Evolutionary conservation across 2,329 filamentous ascomycete genomes (phyloP).

Genomic region (Juglanconis oblonga): DNA sequence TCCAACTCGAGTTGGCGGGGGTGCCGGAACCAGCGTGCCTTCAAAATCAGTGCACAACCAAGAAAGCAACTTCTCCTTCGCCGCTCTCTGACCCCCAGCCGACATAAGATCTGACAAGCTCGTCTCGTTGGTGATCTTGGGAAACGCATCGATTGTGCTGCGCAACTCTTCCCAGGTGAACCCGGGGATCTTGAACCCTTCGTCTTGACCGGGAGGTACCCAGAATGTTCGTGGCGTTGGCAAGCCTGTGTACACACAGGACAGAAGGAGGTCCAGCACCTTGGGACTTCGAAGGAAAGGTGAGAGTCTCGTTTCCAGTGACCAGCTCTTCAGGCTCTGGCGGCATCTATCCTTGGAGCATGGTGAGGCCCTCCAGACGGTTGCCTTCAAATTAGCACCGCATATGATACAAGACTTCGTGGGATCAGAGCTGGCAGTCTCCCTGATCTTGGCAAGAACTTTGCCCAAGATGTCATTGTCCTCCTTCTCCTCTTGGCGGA

Average conservation of each 20-base stretch:
- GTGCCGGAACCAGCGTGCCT: neutral
- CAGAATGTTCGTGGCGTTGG: neutral
- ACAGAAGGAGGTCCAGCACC: neutral
- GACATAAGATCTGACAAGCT: neutral
- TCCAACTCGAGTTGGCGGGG: neutral
- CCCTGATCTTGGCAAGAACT: neutral
- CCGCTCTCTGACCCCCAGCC: neutral
- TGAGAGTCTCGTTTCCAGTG: neutral
- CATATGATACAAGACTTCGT: neutral
- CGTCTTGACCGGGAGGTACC: neutral
- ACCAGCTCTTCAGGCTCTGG: neutral
- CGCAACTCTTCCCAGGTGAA: too few relatives aligned
- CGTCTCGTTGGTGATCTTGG: neutral
- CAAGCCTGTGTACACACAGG: neutral
- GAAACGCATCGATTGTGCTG: neutral
- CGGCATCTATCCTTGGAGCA: neutral
- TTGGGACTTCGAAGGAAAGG: neutral
- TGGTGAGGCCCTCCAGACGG: neutral
- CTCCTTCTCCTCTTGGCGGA: neutral
- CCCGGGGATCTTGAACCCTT: too few relatives aligned
- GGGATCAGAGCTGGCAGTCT: neutral
- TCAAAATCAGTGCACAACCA: neutral
- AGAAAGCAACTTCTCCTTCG: neutral
- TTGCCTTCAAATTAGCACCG: neutral
- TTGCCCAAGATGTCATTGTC: neutral